phyloP scores from a whole-genome alignment of 805 yeast species.

The Metschnikowia amazonensis region DNA sequence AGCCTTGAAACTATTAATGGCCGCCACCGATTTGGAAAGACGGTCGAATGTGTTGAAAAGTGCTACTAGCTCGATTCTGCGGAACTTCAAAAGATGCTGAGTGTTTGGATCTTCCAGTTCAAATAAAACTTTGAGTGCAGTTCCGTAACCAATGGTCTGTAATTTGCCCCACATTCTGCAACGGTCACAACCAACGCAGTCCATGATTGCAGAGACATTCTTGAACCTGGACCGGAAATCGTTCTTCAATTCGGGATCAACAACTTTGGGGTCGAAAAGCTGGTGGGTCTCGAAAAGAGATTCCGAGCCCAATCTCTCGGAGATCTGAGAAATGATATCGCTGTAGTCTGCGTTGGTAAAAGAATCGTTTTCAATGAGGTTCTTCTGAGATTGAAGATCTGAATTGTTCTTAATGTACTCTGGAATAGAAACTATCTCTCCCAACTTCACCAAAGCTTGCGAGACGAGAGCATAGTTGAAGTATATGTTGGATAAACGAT shows the following conservation, averaged over 20 bases:
- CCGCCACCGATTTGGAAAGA: conserved; percentile 74
- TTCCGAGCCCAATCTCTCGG: conserved; percentile 18
- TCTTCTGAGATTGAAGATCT: conserved; percentile 22
- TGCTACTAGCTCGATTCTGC: conserved; percentile 83
- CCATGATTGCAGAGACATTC: conserved; percentile 91
- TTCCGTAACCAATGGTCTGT: conserved; percentile 96
- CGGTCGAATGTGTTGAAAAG: conserved; percentile 90
- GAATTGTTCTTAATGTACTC: conserved; percentile 26
- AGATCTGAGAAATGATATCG: conserved; percentile 9
- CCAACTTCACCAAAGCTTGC: conserved; percentile 68
- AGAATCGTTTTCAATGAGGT: conserved; percentile 31
- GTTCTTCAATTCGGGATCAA: conserved; percentile 58
- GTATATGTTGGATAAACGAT: conserved; percentile 82
- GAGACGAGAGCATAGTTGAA: conserved; percentile 87
- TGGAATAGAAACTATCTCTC: conserved; percentile 27
- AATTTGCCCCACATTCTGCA: conserved; percentile 98
- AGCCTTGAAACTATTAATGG: conserved; percentile 67
- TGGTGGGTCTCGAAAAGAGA: conserved; percentile 45
- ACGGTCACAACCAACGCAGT: conserved; percentile 97
- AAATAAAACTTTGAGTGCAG: conserved; percentile 86
- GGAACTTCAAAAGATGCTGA: conserved; percentile 53
- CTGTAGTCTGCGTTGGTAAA: conserved; percentile 31
- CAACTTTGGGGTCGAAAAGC: conserved; percentile 45
- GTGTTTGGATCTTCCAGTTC: conserved; percentile 59
- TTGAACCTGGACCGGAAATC: conserved; percentile 84